phyloP scores from a whole-genome alignment of 306 rosid species.

The Cyclanthera cordifolia region DNA sequence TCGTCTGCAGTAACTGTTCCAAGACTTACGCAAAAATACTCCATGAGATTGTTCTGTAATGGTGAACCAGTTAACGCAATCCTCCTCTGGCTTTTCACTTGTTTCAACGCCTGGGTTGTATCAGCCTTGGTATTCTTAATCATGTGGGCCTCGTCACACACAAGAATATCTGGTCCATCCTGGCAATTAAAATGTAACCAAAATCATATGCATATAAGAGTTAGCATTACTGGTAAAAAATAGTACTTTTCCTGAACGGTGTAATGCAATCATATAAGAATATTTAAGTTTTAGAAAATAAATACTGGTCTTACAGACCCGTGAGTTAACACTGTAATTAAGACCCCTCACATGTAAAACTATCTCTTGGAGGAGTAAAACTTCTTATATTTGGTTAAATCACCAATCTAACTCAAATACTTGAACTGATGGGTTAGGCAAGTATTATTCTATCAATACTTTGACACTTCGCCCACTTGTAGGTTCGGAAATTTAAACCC shows the following conservation, averaged over 20 bases:
- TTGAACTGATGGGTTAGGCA: too few relatives aligned
- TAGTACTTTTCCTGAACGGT: neutral
- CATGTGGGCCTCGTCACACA: conserved; percentile 97
- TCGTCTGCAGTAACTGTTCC: conserved; percentile 1
- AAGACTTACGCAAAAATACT: conserved; percentile 84
- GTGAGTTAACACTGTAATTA: neutral
- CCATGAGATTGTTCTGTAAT: conserved; percentile 98
- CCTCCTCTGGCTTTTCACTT: conserved; percentile 92
- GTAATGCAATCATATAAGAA: neutral
- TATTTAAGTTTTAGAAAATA: neutral
- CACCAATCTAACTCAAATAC: too few relatives aligned
- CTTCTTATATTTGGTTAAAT: neutral
- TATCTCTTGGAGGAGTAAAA: neutral
- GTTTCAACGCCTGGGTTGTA: conserved; percentile 82
- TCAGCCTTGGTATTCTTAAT: conserved; percentile 90
- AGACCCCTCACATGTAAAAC: neutral
- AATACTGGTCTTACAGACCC: neutral
- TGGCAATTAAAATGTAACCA: conserved; percentile 15
- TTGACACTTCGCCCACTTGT: too few relatives aligned
- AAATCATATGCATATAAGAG: neutral
- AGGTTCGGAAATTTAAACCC: too few relatives aligned
- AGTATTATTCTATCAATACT: too few relatives aligned
- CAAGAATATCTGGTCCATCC: conserved; percentile 98
- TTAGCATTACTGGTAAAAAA: neutral
- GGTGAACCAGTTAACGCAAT: conserved; percentile 98